Percentiles rank a stretch among this genome's conserved stretches.
phyloP scores from a whole-genome alignment of 2,329 filamentous ascomycete genomes.

The Colletotrichum sp. region DNA sequence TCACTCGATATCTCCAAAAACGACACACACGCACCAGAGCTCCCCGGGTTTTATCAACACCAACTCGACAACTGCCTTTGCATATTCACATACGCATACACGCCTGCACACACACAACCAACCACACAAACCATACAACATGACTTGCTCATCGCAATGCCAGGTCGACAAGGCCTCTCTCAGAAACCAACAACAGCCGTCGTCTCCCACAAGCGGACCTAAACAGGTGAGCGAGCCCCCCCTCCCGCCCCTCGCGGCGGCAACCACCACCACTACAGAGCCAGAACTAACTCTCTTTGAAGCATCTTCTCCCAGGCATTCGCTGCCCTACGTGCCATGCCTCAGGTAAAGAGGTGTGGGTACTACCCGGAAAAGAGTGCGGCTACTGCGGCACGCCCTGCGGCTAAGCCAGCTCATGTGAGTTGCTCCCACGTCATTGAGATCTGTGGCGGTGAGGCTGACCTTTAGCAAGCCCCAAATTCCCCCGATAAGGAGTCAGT shows the following conservation, averaged over 20 bases:
- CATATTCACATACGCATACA: not conserved
- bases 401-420: slow-evolving; percentile 27
- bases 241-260: not conserved
- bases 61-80: not conserved
- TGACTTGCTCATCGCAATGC: slow-evolving; percentile 11
- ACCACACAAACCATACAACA: not conserved
- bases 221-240: slow-evolving; percentile 7
- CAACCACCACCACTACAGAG: not conserved
- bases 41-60: not conserved
- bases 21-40: not conserved
- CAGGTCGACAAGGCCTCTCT: slow-evolving; percentile 14
- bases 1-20: not conserved
- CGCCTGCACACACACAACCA: not conserved
- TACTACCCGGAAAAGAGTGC: slow-evolving; percentile 57
- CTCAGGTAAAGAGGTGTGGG: slow-evolving; percentile 58
- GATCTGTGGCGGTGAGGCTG: slow-evolving; percentile 10
- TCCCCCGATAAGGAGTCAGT: slow-evolving; percentile 1
- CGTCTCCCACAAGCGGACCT: slow-evolving; percentile 9
- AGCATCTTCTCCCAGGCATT: slow-evolving; percentile 51
- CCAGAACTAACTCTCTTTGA: not conserved
- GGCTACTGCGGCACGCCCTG: slow-evolving; percentile 54
- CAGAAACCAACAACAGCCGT: slow-evolving; percentile 7
- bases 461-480: not conserved
- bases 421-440: slow-evolving; percentile 1
- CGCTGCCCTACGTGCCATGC: slow-evolving; percentile 56